Evolutionary conservation across 129 eudicot species (phyloP).

Genomic region (Scalesia atractyloides): DNA sequence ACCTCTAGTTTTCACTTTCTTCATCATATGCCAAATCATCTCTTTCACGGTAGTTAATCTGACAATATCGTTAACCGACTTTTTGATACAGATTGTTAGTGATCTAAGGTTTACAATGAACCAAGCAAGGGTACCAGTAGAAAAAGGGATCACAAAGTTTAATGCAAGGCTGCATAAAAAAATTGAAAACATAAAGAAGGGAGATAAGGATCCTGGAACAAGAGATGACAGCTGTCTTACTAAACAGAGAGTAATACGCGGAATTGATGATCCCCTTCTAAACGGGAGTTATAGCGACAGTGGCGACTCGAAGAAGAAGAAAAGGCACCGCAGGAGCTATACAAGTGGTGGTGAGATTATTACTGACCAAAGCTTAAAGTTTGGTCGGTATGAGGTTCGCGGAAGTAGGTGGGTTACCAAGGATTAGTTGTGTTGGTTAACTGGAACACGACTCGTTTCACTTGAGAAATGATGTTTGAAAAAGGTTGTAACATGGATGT

Average conservation of each 20-base stretch:
- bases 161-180: constrained; percentile 74
- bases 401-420: constrained; percentile 90
- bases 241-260: constrained; percentile 61
- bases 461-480: not conserved
- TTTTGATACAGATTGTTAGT: constrained; percentile 67
- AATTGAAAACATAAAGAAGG: constrained; percentile 80
- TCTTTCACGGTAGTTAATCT: not conserved
- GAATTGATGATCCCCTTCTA: constrained; percentile 94
- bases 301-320: constrained; percentile 55
- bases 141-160: constrained; percentile 80
- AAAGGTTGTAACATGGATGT: not conserved
- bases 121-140: constrained; percentile 89
- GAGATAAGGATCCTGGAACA: constrained; percentile 65
- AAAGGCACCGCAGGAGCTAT: constrained; percentile 67
- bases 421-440: constrained; percentile 43
- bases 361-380: constrained; percentile 54
- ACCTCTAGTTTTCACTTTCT: not conserved
- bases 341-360: constrained; percentile 86
- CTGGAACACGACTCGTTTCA: not conserved
- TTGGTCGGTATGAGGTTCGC: constrained; percentile 60
- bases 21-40: not conserved
- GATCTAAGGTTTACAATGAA: constrained; percentile 80
- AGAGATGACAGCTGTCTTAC: constrained; percentile 76
- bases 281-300: constrained; percentile 75
- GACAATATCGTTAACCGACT: not conserved